phyloP scores from a whole-genome alignment of 2,329 filamentous ascomycete genomes.

The Geosmithia flava region DNA sequence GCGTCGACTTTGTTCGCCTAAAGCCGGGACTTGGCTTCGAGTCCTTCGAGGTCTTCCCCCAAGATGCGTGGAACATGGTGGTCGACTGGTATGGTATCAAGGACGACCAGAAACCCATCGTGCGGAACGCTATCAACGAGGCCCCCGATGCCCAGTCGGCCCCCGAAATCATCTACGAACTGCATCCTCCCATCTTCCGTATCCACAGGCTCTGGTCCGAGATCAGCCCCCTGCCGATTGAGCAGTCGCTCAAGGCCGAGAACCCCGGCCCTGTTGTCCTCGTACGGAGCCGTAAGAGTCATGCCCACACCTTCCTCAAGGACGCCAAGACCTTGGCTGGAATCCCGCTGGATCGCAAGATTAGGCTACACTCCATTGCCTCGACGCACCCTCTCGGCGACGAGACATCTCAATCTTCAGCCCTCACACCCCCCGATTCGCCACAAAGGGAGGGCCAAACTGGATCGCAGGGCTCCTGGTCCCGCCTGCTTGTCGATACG shows the following conservation, averaged over 20 bases:
- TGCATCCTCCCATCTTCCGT: conserved; percentile 74
- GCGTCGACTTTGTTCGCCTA: conserved; percentile 56
- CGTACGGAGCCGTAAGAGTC: conserved; percentile 58
- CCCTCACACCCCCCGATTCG: conserved; percentile 27
- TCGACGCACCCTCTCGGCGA: not conserved
- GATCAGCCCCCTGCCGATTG: conserved; percentile 40
- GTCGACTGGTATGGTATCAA: conserved; percentile 72
- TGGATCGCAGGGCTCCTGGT: conserved; percentile 21
- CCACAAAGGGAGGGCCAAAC: conserved; percentile 15
- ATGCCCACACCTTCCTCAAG: conserved; percentile 63
- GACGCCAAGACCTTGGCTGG: conserved; percentile 56
- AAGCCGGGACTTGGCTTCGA: conserved; percentile 56
- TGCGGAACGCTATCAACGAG: conserved; percentile 61
- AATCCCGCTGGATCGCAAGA: conserved; percentile 59
- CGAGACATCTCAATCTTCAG: conserved; percentile 12
- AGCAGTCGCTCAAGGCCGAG: conserved; percentile 47
- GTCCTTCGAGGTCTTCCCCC: conserved; percentile 66
- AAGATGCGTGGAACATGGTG: conserved; percentile 71
- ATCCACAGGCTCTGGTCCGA: conserved; percentile 66
- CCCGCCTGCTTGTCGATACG: conserved; percentile 29
- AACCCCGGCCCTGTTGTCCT: conserved; percentile 51
- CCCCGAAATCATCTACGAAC: conserved; percentile 67
- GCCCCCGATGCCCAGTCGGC: conserved; percentile 38
- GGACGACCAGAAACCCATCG: conserved; percentile 56
- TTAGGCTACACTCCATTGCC: conserved; percentile 41